Conservation (phyloP, 495 filamentous ascomycete species). For the Clavariopsis aquatica region DNA sequence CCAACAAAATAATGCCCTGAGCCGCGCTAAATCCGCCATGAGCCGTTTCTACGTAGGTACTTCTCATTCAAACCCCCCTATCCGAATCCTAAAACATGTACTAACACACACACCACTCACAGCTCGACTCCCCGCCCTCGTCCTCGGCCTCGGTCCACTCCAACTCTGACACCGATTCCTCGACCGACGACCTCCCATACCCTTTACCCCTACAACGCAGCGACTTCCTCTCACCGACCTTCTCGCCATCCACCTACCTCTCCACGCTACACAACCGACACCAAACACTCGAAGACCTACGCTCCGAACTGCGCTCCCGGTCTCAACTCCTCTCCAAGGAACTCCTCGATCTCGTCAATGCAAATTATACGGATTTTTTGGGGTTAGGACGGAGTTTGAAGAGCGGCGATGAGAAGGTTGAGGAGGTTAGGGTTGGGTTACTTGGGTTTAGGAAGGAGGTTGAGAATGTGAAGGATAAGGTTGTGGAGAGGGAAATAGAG, state of each 20-base stretch:
- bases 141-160: slow-evolving; percentile 10
- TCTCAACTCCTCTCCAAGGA: slow-evolving; percentile 75
- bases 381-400: slow-evolving; percentile 76
- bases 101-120: not conserved
- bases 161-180: slow-evolving; percentile 54
- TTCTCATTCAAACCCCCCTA: not conserved
- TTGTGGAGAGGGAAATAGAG: slow-evolving; percentile 56
- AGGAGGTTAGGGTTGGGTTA: slow-evolving; percentile 85
- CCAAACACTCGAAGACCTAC: slow-evolving; percentile 93
- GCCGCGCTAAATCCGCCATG: slow-evolving; percentile 39
- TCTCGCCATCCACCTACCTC: slow-evolving; percentile 80
- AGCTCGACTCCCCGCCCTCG: slow-evolving; percentile 15
- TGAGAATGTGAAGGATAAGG: slow-evolving; percentile 56
- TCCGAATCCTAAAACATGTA: not conserved
- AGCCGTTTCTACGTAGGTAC: slow-evolving; percentile 50
- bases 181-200: slow-evolving; percentile 74
- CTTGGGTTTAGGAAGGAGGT: slow-evolving; percentile 82
- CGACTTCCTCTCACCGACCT: slow-evolving; percentile 75
- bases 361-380: slow-evolving; percentile 89
- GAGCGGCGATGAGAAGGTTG: slow-evolving; percentile 87
- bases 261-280: slow-evolving; percentile 81
- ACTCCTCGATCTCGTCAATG: slow-evolving; percentile 88
- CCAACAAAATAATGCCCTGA: slow-evolving; percentile 2
- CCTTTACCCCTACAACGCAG: slow-evolving; percentile 74
- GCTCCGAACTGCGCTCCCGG: slow-evolving; percentile 76